Base-by-base conservation (phyloP, 129 eudicot genomes). In the Flaveria ramosissima region DNA sequence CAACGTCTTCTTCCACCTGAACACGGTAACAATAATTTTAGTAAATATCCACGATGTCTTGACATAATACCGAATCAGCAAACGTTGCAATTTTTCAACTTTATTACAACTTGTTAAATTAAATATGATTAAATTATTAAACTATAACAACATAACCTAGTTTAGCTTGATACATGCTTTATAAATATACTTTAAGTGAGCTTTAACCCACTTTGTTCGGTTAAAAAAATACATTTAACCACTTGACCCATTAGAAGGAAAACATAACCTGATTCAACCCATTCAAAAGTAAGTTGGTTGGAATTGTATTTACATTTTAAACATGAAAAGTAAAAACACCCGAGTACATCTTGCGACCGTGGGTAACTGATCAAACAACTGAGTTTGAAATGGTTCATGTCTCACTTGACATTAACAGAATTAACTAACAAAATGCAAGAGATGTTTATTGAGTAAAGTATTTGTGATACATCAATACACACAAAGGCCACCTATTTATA, bases 1-100 rank as follows among this genome's bases (percentile, higher is more conserved):
- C 82, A 93, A 81, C 0, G 97, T 59, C 77, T 93, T 93, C 47
- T 41, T 72, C 98, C 98, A 93, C 78, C 98, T 93, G 85, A 78
- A 84, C 14, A 64, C 19, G 41, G 11, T 19, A 20, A 42, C 45
- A 53, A 9, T 2, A 67, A 77, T 73, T 61, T 60, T 11, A 60
- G 52, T 48, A 68, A 71, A 36, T 13, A 73, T n/a, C 10, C 30
- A 19, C 63, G 47, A 64, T 42, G 62, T 12, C 46, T 26, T 13
- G 45, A 24, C 51, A 21, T 20, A 60, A 23, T 14, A 24, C 41
- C 62, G 7, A 60, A 23, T 59, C n/a, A 42, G n/a, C 78, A 60
- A 60, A 75, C 62, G 48, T 47, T 27, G 32, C 71, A 61, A 62
- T 15, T 45, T 59, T 41, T 47, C 65, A 43, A 0, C 26, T 23